These are phyloP conservation scores for Stropharia rugosoannulata DNA, from an alignment of 768 basidiomycete species.

Conservation along the genomic window DNA sequence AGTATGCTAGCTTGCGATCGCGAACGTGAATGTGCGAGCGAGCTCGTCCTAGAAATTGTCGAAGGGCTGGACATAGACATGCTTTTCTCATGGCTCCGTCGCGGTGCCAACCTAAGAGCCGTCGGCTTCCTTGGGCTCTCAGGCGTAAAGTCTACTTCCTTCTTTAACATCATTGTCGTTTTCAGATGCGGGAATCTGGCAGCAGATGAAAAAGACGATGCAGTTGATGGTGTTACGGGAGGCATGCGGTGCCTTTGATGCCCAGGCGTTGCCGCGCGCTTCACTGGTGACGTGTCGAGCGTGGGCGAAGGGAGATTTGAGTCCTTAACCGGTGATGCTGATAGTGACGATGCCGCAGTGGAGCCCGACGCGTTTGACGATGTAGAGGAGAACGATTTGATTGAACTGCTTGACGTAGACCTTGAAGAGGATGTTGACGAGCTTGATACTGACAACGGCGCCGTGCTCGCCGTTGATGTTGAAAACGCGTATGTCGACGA, in stretches of 20 bases:
- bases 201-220: conserved; percentile 17
- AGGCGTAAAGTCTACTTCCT: conserved; percentile 73
- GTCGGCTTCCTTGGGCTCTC: conserved; percentile 62
- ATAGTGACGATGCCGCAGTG: conserved; percentile 33
- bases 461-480: conserved; percentile 14
- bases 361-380: conserved; percentile 42
- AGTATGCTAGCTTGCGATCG: conserved; percentile 2
- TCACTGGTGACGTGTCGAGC: conserved; percentile 8
- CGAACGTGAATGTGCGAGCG: conserved; percentile 1
- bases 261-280: conserved; percentile 15
- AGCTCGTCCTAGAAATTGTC: background rate
- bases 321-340: conserved; percentile 40
- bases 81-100: conserved; percentile 21
- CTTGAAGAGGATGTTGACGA: conserved; percentile 31
- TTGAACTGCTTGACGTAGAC: conserved; percentile 42
- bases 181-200: conserved; percentile 37
- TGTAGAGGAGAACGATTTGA: conserved; percentile 40
- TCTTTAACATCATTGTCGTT: conserved; percentile 63
- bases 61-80: conserved; percentile 17
- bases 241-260: conserved; percentile 18
- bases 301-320: background rate
- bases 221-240: conserved; percentile 17
- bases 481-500: conserved; percentile 34
- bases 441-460: conserved; percentile 8
- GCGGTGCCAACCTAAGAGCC: conserved; percentile 6